Evolutionary conservation across 1,284 basidiomycete species (phyloP).

Genomic region (Cutaneotrichosporon arboriforme): DNA sequence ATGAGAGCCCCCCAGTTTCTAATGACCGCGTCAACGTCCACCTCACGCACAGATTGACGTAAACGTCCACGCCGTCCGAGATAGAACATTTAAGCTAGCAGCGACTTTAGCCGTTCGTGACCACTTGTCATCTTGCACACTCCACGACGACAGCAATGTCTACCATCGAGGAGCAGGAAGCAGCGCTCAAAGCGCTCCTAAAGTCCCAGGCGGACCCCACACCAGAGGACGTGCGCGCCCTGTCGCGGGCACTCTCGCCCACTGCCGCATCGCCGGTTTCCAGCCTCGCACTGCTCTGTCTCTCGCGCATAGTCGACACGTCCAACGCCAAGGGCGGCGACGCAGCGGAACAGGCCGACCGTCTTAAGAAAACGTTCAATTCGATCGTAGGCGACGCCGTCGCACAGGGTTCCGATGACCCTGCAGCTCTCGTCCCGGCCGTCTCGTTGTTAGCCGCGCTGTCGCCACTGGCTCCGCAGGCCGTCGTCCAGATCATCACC

Average conservation of each 20-base stretch:
- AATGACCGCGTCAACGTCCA: too few relatives aligned
- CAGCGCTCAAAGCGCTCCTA: constrained; percentile 5
- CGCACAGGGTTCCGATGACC: constrained; percentile 1
- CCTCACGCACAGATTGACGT: too few relatives aligned
- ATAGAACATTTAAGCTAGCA: too few relatives aligned
- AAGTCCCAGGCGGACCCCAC: constrained; percentile 2
- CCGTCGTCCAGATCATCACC: constrained; percentile 24
- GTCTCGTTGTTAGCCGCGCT: constrained; percentile 26
- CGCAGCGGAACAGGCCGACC: constrained; percentile 1
- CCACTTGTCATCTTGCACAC: too few relatives aligned
- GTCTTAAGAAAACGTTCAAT: constrained; percentile 10
- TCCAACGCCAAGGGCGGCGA: not conserved
- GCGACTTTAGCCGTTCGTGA: too few relatives aligned
- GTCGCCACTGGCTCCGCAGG: constrained; percentile 25
- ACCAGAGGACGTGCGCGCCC: constrained; percentile 1
- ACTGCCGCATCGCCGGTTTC: not conserved
- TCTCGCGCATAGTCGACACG: constrained; percentile 10
- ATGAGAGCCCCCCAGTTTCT: too few relatives aligned
- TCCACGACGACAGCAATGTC: not conserved
- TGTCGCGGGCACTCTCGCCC: not conserved
- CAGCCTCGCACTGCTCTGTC: constrained; percentile 8
- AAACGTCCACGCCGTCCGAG: too few relatives aligned
- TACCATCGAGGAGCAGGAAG: not conserved
- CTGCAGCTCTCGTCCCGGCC: constrained; percentile 10
- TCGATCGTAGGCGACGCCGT: constrained; percentile 13